Evolutionary conservation across 805 yeast genomes (phyloP).

Genomic region (Ogataea populi-albae): DNA sequence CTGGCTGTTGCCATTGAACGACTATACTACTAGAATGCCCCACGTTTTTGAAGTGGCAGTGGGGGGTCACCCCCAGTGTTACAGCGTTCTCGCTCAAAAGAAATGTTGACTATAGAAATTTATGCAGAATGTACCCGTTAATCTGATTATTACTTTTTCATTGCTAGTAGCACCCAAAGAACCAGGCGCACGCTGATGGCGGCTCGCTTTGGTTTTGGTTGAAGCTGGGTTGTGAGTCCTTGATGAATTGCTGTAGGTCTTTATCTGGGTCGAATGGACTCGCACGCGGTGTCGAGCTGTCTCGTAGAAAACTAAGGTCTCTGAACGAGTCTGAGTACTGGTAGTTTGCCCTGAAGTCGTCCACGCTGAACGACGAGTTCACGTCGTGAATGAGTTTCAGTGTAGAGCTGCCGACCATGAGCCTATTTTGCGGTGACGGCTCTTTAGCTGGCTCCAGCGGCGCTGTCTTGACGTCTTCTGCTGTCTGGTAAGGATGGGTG

Average conservation of each 20-base stretch:
- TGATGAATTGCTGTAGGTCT: slow-evolving; percentile 13
- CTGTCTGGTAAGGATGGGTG: slow-evolving; percentile 30
- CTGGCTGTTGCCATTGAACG: too few species aligned
- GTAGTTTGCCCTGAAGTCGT: slow-evolving; percentile 12
- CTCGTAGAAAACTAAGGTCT: slow-evolving; percentile 9
- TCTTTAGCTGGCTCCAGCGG: neutral
- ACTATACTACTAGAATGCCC: too few species aligned
- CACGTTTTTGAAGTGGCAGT: too few species aligned
- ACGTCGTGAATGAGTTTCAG: slow-evolving; percentile 17
- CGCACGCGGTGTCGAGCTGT: slow-evolving; percentile 11
- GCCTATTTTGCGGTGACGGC: slow-evolving; percentile 1
- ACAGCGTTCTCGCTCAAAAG: too few species aligned
- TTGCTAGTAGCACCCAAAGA: slow-evolving; percentile 16
- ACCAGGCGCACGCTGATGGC: slow-evolving; percentile 7
- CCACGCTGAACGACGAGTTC: slow-evolving; percentile 15
- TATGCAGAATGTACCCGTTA: too few species aligned
- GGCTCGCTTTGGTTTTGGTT: neutral
- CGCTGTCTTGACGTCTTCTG: slow-evolving; percentile 1
- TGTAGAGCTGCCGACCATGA: slow-evolving; percentile 14
- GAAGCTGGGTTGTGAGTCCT: slow-evolving; percentile 2
- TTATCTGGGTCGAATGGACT: slow-evolving; percentile 17
- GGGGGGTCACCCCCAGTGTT: too few species aligned
- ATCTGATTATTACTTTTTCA: neutral
- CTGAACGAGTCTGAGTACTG: slow-evolving; percentile 19
- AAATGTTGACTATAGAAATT: too few species aligned